Percentiles rank a stretch among this genome's conserved stretches.
These are phyloP conservation scores for Aegilops tauschii DNA, from an alignment of 176 grass and related monocot species.

Conservation along the genomic window DNA sequence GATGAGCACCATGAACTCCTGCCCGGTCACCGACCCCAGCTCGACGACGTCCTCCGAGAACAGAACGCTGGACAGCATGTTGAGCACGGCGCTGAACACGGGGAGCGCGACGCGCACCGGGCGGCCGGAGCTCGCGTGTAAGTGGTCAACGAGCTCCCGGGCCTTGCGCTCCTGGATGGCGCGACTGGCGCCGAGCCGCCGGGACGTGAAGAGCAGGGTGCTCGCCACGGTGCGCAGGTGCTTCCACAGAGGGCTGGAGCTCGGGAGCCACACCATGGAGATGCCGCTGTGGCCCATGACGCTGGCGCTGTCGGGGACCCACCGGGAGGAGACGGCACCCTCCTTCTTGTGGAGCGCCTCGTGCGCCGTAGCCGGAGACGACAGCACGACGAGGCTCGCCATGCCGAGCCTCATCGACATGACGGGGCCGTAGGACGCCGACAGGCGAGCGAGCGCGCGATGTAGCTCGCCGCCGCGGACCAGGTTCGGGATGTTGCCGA, in stretches of 20 bases:
- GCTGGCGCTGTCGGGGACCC: slow-evolving; percentile 20
- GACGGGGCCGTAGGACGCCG: slow-evolving; percentile 16
- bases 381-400: slow-evolving; percentile 19
- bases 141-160: slow-evolving; percentile 22
- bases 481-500: slow-evolving; percentile 27
- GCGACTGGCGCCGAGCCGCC: slow-evolving; percentile 14
- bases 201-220: slow-evolving; percentile 16
- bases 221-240: slow-evolving; percentile 14
- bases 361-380: slow-evolving; percentile 16
- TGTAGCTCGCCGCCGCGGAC: slow-evolving; percentile 23
- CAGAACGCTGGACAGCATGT: slow-evolving; percentile 20
- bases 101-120: slow-evolving; percentile 12
- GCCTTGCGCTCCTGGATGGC: slow-evolving; percentile 17
- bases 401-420: slow-evolving; percentile 26
- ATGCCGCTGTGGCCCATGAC: slow-evolving; percentile 17
- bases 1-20: slow-evolving; percentile 28
- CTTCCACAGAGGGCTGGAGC: slow-evolving; percentile 24
- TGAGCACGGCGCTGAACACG: slow-evolving; percentile 30
- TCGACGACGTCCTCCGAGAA: slow-evolving; percentile 35
- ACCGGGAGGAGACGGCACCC: slow-evolving; percentile 13
- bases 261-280: slow-evolving; percentile 34
- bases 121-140: not conserved
- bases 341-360: slow-evolving; percentile 31
- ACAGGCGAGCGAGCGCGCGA: not conserved
- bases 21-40: not conserved